Base-by-base conservation (phyloP, 2,329 filamentous ascomycete genomes). In the Phialocephala sp. region DNA sequence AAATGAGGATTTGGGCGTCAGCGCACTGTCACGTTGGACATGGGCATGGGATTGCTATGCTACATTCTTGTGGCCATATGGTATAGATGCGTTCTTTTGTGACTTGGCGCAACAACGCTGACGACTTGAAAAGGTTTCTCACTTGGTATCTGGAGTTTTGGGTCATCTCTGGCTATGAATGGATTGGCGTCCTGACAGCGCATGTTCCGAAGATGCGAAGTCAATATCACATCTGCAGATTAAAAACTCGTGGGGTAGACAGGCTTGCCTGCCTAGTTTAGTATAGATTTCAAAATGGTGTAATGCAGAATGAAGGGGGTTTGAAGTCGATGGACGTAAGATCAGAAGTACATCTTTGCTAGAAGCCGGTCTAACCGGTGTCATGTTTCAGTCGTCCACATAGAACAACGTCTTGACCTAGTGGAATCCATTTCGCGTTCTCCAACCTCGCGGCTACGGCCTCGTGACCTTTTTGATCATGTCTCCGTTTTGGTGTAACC, bases 401-500 rank as follows among this genome's bases (percentile, higher is more conserved):
- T 1, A 69, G 39, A 24, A 69, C 67, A 11, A 69, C 63, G 64
- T 69, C 67, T 43, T 69, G 59, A 27, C 67, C 67, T 6, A 69
- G 59, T 8, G 67, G 67, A 52, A 54, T 14, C 67, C 67, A 69
- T 32, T 36, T 37, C 15, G 63, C 60, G 58, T 67, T 27, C 22
- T 60, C 47, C 24, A 69, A 47, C 27, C 65, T 59, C 15, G 60
- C 50, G 35, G 58, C 54, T 43, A 50, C 35, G 2, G 61, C 43
- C 35, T 52, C 52, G 24, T 65, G 59, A 18, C 65, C 64, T 9
- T 37, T 36, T 14, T 62, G 56, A 24, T n/a, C 50, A 8, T 36
- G 39, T 24, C 58, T 60, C 35, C 69, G 67, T 8, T 57, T 57
- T 1, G 94, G 94, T 56, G 87, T 89, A 2, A 97, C 92, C 12